phyloP scores from a whole-genome alignment of 441 rosid genomes.

The Erodium chrysanthum region DNA sequence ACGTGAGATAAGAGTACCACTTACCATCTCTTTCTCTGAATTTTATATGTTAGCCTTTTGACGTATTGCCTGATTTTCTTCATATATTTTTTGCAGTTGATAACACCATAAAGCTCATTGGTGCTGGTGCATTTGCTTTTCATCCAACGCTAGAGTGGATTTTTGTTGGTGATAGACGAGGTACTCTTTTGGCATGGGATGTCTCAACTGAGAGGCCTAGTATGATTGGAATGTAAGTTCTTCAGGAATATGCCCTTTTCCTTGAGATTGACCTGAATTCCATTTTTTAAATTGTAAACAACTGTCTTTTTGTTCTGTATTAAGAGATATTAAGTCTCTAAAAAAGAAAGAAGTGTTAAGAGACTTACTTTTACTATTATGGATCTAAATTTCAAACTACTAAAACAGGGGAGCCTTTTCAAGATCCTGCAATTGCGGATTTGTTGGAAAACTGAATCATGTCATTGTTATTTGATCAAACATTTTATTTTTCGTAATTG shows the following conservation, averaged over 20 bases:
- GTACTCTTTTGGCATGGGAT: conserved; percentile 98
- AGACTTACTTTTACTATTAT: no score
- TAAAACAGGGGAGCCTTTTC: no score
- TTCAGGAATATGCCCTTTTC: conserved; percentile 12
- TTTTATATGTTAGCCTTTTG: conserved; percentile 12
- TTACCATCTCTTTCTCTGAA: not conserved
- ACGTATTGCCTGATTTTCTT: conserved; percentile 4
- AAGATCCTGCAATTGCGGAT: no score
- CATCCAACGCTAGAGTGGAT: conserved; percentile 96
- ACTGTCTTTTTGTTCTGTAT: not conserved
- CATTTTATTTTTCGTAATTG: no score
- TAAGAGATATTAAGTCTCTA: not conserved
- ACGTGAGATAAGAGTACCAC: conserved; percentile 42
- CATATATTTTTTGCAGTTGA: conserved; percentile 48
- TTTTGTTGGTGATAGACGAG: conserved; percentile 98
- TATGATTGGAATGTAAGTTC: conserved; percentile 93
- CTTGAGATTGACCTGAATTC: not conserved
- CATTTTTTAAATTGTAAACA: not conserved
- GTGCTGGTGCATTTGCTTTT: conserved; percentile 95
- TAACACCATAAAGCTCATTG: conserved; percentile 86
- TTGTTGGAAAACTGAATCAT: no score
- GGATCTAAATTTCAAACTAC: no score
- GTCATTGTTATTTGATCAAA: no score
- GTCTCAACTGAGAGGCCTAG: conserved; percentile 94
- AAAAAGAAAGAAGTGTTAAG: not conserved